Evolutionary conservation across 805 yeast species (phyloP).

Genomic region (Wickerhamomyces strasburgensis): DNA sequence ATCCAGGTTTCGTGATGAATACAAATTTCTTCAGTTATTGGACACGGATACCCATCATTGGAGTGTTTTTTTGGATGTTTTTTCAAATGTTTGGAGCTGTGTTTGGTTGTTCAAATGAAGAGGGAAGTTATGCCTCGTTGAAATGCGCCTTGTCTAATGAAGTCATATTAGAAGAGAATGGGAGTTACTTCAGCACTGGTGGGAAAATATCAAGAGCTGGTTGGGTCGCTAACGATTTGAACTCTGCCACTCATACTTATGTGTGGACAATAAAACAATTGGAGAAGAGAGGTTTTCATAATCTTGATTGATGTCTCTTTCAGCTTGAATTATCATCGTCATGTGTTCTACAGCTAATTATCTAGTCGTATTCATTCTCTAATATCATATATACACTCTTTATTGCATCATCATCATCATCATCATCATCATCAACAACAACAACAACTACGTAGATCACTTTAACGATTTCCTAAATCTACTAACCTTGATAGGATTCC

Average conservation of each 20-base stretch:
- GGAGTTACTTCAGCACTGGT: constrained; percentile 59
- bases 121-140: constrained; percentile 63
- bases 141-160: constrained; percentile 55
- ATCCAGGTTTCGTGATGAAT: constrained; percentile 85
- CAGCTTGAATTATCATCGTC: background rate
- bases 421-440: no score
- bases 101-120: constrained; percentile 68
- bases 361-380: no score
- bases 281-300: constrained; percentile 43
- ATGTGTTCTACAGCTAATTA: no score
- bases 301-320: background rate
- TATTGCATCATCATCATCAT: no score
- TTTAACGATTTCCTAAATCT: constrained; percentile 56
- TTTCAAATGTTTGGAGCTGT: constrained; percentile 66
- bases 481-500: constrained; percentile 56
- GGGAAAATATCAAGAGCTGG: constrained; percentile 58
- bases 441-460: no score
- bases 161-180: constrained; percentile 44
- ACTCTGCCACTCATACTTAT: constrained; percentile 68
- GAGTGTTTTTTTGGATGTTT: constrained; percentile 63
- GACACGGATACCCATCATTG: constrained; percentile 75
- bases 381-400: no score
- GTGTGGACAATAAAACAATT: constrained; percentile 69
- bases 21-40: constrained; percentile 72
- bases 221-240: constrained; percentile 48